Evolutionary conservation across 371 early-diverging fungal species (phyloP).

Genomic region (Chytridiales sp.): DNA sequence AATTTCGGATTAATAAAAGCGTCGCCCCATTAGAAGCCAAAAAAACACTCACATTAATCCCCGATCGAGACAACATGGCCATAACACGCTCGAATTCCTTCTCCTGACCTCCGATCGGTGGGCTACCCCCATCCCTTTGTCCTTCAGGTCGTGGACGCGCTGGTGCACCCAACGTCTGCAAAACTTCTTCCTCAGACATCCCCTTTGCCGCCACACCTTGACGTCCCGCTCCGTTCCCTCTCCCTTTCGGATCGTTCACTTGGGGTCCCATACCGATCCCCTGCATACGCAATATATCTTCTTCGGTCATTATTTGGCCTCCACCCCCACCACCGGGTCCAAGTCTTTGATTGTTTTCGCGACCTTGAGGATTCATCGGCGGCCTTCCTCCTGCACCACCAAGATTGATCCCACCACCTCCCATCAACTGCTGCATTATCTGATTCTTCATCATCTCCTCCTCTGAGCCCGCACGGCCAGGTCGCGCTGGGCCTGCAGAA

Average conservation of each 20-base stretch:
- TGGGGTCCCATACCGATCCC: neutral
- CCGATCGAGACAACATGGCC: too few species aligned
- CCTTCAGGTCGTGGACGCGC: neutral
- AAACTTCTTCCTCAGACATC: neutral
- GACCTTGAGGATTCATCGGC: neutral
- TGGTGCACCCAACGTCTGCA: neutral
- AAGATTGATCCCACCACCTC: neutral
- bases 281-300: conserved; percentile 7
- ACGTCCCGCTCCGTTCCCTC: neutral
- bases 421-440: neutral
- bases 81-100: too few species aligned
- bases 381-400: neutral
- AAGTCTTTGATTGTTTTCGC: too few species aligned
- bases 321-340: too few species aligned
- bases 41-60: too few species aligned
- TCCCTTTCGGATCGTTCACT: neutral
- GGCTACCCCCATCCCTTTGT: neutral
- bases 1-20: too few species aligned
- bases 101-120: neutral
- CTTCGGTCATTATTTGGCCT: neutral
- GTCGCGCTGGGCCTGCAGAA: neutral
- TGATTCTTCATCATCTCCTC: conserved; percentile 5
- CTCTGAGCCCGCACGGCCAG: neutral
- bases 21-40: too few species aligned
- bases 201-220: neutral